Evolutionary conservation across 106 monocot genomes (phyloP).

Genomic region (Hemerocallis citrina): DNA sequence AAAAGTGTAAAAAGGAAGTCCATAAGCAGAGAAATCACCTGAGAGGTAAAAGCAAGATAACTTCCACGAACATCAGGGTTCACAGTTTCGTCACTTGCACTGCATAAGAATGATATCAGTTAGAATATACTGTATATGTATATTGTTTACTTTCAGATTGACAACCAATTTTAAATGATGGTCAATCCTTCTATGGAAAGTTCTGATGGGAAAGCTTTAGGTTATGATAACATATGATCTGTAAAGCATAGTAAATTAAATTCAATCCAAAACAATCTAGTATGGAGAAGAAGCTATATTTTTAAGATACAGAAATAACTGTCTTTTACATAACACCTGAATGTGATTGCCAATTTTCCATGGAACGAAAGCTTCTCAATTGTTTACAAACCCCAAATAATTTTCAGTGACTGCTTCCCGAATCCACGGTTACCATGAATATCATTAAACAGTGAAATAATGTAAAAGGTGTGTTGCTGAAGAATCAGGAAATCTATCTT

Average conservation of each 20-base stretch:
- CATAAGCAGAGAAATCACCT: conserved; percentile 28
- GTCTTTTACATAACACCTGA: too few relatives aligned
- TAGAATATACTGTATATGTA: too few relatives aligned
- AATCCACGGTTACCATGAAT: too few relatives aligned
- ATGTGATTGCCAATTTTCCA: too few relatives aligned
- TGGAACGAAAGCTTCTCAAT: background rate
- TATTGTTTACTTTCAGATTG: background rate
- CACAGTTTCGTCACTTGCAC: conserved; percentile 56
- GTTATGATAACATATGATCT: background rate
- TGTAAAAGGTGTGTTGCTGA: background rate
- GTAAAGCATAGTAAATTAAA: background rate
- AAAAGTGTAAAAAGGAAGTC: too few relatives aligned
- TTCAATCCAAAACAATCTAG: background rate
- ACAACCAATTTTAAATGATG: background rate
- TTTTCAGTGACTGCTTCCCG: background rate
- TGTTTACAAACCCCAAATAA: background rate
- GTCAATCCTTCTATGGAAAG: background rate
- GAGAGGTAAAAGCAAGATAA: conserved; percentile 59
- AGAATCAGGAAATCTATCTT: background rate
- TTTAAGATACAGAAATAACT: too few relatives aligned
- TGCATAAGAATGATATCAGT: conserved; percentile 14
- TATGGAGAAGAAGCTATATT: background rate
- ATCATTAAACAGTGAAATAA: background rate
- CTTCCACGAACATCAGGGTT: conserved; percentile 53
- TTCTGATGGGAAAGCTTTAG: background rate